Percentiles rank a stretch among this genome's conserved stretches.
These are phyloP conservation scores for Castanea mollissima DNA, from an alignment of 306 rosid genomes.

Conservation along the genomic window DNA sequence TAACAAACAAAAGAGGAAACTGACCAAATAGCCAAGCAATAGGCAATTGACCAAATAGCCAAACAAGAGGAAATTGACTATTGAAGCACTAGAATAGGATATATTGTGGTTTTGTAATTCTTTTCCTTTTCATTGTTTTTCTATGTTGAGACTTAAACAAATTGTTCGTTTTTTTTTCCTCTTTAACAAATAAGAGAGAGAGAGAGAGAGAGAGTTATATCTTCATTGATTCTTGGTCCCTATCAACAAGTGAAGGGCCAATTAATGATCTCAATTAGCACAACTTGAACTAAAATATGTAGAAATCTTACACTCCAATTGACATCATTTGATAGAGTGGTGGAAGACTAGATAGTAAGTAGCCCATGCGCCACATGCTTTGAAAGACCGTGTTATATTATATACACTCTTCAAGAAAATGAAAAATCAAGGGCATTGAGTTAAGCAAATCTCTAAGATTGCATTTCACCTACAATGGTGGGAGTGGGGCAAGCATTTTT, in stretches of 20 bases:
- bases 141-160: too few species aligned
- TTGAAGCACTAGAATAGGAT: too few species aligned
- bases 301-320: background rate
- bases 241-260: background rate
- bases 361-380: slow-evolving; percentile 1
- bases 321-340: background rate
- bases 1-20: background rate
- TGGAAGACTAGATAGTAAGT: background rate
- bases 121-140: too few species aligned
- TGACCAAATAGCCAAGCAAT: too few species aligned
- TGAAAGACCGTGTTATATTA: background rate
- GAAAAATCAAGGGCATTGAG: background rate
- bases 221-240: background rate
- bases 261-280: background rate
- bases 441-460: background rate
- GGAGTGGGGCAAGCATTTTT: slow-evolving; percentile 9
- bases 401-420: background rate
- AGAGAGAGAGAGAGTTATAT: background rate
- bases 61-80: too few species aligned
- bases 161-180: too few species aligned
- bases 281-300: background rate
- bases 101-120: too few species aligned
- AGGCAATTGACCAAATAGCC: too few species aligned
- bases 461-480: background rate
- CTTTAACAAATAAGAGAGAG: too few species aligned